A percentile compares a stretch with the other conserved stretches of the same genome.
Evolutionary conservation across 306 rosid genomes (phyloP).

Genomic region (Luffa acutangula): DNA sequence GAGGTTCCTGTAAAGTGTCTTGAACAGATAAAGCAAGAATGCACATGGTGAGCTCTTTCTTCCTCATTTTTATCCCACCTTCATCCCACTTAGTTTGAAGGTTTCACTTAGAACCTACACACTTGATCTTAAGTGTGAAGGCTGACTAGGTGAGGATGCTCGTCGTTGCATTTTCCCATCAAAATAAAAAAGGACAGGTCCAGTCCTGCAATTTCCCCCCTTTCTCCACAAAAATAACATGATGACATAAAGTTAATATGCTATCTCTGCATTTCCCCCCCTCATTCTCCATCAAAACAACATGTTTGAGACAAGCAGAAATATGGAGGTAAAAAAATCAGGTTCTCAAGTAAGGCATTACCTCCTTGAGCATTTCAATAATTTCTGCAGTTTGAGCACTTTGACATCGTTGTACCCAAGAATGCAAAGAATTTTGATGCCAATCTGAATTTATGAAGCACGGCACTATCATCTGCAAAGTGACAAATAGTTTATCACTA

Average conservation of each 20-base stretch:
- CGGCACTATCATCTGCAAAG: slow-evolving; percentile 60
- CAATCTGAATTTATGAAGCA: slow-evolving; percentile 57
- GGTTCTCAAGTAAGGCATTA: slow-evolving; percentile 12
- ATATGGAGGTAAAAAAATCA: background rate
- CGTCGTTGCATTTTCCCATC: background rate
- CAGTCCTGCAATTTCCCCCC: background rate
- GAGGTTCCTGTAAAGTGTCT: background rate
- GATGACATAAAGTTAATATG: background rate
- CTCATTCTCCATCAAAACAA: background rate
- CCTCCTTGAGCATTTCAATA: slow-evolving; percentile 88
- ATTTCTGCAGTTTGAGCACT: slow-evolving; percentile 67
- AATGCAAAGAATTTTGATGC: slow-evolving; percentile 48
- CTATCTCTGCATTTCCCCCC: background rate
- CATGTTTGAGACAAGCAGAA: background rate
- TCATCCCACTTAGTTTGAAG: background rate
- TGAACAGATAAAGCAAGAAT: background rate
- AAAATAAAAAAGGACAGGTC: background rate
- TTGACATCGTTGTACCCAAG: slow-evolving; percentile 72
- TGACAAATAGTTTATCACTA: slow-evolving; percentile 14
- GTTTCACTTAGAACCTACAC: background rate
- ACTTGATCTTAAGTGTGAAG: background rate
- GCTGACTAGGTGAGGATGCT: background rate
- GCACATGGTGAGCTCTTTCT: background rate
- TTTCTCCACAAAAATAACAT: background rate
- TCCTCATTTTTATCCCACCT: background rate